Base-by-base conservation (phyloP, 2,329 filamentous ascomycete genomes). In the Raffaelea albimanens region DNA sequence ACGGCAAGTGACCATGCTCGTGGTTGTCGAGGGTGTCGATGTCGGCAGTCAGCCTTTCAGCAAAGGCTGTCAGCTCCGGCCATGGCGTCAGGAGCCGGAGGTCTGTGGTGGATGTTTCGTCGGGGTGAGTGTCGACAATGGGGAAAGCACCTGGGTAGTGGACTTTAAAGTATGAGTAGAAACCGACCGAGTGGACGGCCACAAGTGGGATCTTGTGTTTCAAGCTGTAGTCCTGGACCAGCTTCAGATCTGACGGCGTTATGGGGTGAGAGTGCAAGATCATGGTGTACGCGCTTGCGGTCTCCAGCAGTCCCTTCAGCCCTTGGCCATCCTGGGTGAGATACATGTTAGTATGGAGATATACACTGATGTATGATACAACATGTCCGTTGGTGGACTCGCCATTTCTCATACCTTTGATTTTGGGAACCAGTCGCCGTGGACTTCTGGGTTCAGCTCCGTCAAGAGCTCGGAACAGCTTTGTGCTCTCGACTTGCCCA, bases 101-200 rank as follows among this genome's bases (percentile, higher is more conserved):
- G 57, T 98, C 93, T 48, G 85, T 83, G 1, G 81, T 93, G 8
- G 87, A 82, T 36, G 87, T 86, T 38, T 87, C 81, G 53, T 95
- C 89, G 1, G 93, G 93, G 60, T 98, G 93, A 40, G 93, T 97
- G 61, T 98, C 91, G 53, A 98, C 86, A 49, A 98, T 85, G 5
- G 91, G 89, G 57, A 94, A 95, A 23, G 82, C 79, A n/a, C 80
- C 72, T 10, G 87, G 84, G 23, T 95, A 70, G 55, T 78, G 73
- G 23, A 94, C 72, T n/a, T 82, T 85, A 63, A 97, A 95, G 55
- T 86, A 87, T 2, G 87, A 86, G 65, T 93, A 95, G 68, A 95
- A 96, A 23, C 93, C 93, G 38, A 85, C 76, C n/a, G 85, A 95
- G 61, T 95, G 88, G 40, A 93, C 76, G 54, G 89, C 82, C 49